These are phyloP conservation scores for Rhizodiscina lignyota DNA, from an alignment of 495 filamentous ascomycete species.

Conservation along the genomic window DNA sequence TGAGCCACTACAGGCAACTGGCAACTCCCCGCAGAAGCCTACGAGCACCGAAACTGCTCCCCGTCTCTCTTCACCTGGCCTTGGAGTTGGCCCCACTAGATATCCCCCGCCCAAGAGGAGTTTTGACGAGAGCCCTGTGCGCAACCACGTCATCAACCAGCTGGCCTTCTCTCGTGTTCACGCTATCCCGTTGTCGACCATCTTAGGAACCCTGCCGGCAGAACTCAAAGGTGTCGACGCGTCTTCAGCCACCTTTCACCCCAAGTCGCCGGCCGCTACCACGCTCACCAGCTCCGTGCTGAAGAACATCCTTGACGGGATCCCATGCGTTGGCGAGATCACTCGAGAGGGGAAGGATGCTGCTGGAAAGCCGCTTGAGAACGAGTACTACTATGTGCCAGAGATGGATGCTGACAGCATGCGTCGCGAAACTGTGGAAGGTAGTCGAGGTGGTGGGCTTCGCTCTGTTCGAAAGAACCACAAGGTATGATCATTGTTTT, in stretches of 20 bases:
- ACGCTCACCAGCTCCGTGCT: slow-evolving; percentile 33
- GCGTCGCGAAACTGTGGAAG: slow-evolving; percentile 66
- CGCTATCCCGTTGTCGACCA: slow-evolving; percentile 79
- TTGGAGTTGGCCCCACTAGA: neutral
- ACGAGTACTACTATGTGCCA: slow-evolving; percentile 94
- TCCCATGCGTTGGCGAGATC: slow-evolving; percentile 72
- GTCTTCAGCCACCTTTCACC: no score
- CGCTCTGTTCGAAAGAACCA: slow-evolving; percentile 83
- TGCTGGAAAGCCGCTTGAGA: slow-evolving; percentile 82
- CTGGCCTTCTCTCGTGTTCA: slow-evolving; percentile 89
- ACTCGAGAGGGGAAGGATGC: slow-evolving; percentile 87
- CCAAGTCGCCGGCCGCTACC: slow-evolving; percentile 32
- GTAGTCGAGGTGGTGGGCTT: slow-evolving; percentile 71
- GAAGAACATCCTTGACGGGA: slow-evolving; percentile 49
- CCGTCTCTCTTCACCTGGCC: slow-evolving; percentile 3
- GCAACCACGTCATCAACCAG: slow-evolving; percentile 79
- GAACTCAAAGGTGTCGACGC: slow-evolving; percentile 29
- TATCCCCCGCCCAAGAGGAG: no score
- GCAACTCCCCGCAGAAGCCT: neutral
- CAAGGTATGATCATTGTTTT: slow-evolving; percentile 45
- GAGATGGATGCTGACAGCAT: slow-evolving; percentile 71
- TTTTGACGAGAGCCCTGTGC: slow-evolving; percentile 18
- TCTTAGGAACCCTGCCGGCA: slow-evolving; percentile 67
- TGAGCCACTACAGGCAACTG: slow-evolving; percentile 4
- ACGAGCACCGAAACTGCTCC: slow-evolving; percentile 6